Percentiles rank a stretch among this genome's conserved stretches.
Conservation (phyloP, 1,284 basidiomycete species). For the Trichosporon inkin region DNA sequence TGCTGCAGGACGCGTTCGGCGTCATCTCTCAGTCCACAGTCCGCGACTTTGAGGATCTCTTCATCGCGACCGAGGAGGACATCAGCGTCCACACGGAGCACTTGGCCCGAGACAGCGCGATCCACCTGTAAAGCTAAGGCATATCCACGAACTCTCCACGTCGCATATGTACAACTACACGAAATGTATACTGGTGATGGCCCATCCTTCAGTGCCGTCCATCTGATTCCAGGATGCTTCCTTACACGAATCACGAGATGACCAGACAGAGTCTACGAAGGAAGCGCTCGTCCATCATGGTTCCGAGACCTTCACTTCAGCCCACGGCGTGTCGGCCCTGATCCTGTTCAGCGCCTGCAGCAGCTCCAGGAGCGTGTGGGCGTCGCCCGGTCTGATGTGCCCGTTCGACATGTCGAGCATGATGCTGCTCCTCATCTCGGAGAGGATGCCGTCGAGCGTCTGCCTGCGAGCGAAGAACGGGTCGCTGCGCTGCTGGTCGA, state of each 20-base stretch:
- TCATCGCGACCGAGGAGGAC: conserved; percentile 35
- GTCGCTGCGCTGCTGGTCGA: not conserved
- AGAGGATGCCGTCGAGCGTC: conserved; percentile 35
- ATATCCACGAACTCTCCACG: not conserved
- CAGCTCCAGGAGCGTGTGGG: conserved; percentile 26
- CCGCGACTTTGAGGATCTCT: conserved; percentile 66
- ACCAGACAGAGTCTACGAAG: no score
- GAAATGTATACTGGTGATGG: not conserved
- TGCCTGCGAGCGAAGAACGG: conserved; percentile 20
- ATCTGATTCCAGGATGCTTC: no score
- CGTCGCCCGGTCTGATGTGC: conserved; percentile 21
- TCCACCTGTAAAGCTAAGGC: not conserved
- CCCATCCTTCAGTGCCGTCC: not conserved
- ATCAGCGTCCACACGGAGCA: conserved; percentile 8
- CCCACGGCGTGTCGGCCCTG: conserved; percentile 19
- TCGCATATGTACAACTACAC: not conserved
- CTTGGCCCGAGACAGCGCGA: conserved; percentile 1
- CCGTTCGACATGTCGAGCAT: conserved; percentile 27
- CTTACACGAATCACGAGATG: no score
- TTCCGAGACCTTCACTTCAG: conserved; percentile 20
- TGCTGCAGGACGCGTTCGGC: conserved; percentile 80
- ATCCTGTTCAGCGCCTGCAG: conserved; percentile 22
- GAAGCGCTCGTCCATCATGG: no score
- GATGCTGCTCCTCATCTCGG: conserved; percentile 35
- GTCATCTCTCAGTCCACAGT: conserved; percentile 64